Evolutionary conservation across 306 rosid genomes (phyloP), one percentile per base, ranked within the genome.

Genomic region (Corylus avellana): DNA sequence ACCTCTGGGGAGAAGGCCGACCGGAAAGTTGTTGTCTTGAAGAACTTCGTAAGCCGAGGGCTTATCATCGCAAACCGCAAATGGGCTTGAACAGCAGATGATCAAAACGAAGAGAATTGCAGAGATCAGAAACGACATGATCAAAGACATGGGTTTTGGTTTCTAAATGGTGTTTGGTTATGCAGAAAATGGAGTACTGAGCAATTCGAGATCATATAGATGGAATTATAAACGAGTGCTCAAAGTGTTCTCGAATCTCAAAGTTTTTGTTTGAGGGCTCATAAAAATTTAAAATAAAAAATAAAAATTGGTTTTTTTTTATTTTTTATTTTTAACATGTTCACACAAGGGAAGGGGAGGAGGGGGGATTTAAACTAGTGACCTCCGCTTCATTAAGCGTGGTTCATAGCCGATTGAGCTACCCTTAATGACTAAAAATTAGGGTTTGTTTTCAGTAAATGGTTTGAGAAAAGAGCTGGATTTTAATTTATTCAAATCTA

Each of bases 1-100:
- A 0, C 94, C 97, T 16, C 44, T 63, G 2, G 97, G 97, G n/a
- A 88, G 91, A 74, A 92, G 80, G 49, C 97, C 94, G 29, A 63
- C 70, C 13, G 97, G 97, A 59, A 92, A 87, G 3, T 76, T 85
- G 12, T 92, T 88, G 44, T 87, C 84, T 59, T 55, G 51, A 2
- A 92, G 88, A 70, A 87, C 70, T n/a, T 88, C 86, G 72, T 92
- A 90, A 0, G 90, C 92, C 8, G 97, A 39, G 1, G 80, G 10
- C 7, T 75, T 51, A 37, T 75, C 71, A 35, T 12, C 75, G 17
- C 75, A 67, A 1, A 72, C 48, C 8, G 48, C 62, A 74, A 62
- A 57, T 37, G 69, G 54, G 32, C 12, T 29, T 47, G 82, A 68
- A 29, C 56, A 58, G 70, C 75, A 42, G 46, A 42, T 29, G 49